Base-by-base conservation (phyloP, 805 yeast species). In the Candida endomychidarum region DNA sequence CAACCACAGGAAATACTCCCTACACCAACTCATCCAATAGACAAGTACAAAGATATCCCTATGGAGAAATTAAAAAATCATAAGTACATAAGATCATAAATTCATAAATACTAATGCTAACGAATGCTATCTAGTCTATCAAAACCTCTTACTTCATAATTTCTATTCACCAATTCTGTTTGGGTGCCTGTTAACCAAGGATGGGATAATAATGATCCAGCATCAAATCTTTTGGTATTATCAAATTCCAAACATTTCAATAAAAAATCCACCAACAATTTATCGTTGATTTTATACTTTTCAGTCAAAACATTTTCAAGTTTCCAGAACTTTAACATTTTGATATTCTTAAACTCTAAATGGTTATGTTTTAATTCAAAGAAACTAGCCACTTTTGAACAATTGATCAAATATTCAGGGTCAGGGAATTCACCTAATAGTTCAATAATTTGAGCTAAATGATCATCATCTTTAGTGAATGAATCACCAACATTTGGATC, bases 401-500 rank as follows among this genome's bases (percentile, higher is more conserved):
- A 70, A 41, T 61, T 59, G 29, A 56, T 52, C 19, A 76, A 54
- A 49, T 65, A 74, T 12, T 66, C 70, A 32, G 58, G 57, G 3
- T 53, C 43, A 4, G 73, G 72, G 26, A 74, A 70, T 26, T 53
- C 57, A 1, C 75, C 73, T 19, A 75, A 53, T 35, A 80, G 53
- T 53, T 81, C 86, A 26, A 80, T 67, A 11, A 91, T 87, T 60
- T 93, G 97, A 0, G 97, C 97, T 51, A 93, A 72, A 61, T 91
- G 99, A 59, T 91, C 98, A 55, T 90, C 97, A 60, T 89, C 95
- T 56, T 89, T 90, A 37, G 81, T 60, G 61, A 87, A 90, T 4
- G 83, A 68, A 38, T 75, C 77, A 1, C 89, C 89, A 47, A 76
- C 77, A 36, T 80, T 77, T 5, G 99, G 98, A 59, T 90, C 96